phyloP scores from a whole-genome alignment of 2,329 filamentous ascomycete genomes.

The Eutypella sp. region DNA sequence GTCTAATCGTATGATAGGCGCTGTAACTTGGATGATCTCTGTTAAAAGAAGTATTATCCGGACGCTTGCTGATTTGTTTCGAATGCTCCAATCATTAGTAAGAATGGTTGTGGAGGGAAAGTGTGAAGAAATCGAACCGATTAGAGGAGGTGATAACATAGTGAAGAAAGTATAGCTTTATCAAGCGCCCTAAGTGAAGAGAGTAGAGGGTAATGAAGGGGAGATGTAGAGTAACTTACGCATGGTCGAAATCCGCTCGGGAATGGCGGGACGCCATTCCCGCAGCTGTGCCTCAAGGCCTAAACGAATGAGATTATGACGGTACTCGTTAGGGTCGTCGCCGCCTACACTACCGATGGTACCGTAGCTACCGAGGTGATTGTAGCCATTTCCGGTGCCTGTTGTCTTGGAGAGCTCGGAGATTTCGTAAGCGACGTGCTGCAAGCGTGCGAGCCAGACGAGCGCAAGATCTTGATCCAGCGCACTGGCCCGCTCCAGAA shows the following conservation, averaged over 20 bases:
- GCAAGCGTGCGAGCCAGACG: constrained; percentile 37
- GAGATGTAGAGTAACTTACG: constrained; percentile 14
- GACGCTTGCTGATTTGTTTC: constrained; percentile 21
- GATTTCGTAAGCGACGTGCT: constrained; percentile 36
- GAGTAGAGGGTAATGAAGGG: background rate
- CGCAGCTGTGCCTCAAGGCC: constrained; percentile 43
- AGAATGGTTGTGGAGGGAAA: too few species aligned
- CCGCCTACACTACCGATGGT: background rate
- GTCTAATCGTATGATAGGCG: constrained; percentile 33
- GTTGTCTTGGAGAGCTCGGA: constrained; percentile 21
- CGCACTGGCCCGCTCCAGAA: constrained; percentile 33
- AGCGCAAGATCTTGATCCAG: constrained; percentile 37
- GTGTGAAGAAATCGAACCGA: too few species aligned
- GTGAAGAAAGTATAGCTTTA: too few species aligned
- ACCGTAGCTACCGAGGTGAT: background rate
- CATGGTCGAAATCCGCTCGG: constrained; percentile 25
- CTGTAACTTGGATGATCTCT: constrained; percentile 36
- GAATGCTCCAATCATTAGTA: constrained; percentile 3
- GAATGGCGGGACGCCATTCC: constrained; percentile 36
- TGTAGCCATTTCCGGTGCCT: background rate
- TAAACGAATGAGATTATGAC: constrained; percentile 39
- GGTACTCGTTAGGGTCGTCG: constrained; percentile 30
- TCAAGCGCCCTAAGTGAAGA: background rate
- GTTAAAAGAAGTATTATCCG: constrained; percentile 31
- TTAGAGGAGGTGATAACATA: too few species aligned